phyloP scores from a whole-genome alignment of 2,329 filamentous ascomycete species.

The Apiospora koreana region DNA sequence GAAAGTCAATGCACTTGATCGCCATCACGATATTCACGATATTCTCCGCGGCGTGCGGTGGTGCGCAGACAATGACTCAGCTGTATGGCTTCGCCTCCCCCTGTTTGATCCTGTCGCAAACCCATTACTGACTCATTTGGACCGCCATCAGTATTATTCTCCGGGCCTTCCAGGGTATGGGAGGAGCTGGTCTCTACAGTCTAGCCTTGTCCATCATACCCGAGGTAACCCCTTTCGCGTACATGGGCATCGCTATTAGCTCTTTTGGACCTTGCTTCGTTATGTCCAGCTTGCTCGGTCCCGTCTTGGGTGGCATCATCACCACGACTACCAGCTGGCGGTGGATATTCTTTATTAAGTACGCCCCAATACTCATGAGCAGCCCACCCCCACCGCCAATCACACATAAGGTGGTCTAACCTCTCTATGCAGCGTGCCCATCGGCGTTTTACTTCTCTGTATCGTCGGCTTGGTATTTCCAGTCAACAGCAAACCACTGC shows the following conservation, averaged over 20 bases:
- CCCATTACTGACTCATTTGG: not conserved
- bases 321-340: not conserved
- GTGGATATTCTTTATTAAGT: not conserved
- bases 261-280: not conserved
- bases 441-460: not conserved
- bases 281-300: not conserved
- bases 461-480: not conserved
- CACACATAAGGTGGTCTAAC: no score
- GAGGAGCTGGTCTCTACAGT: not conserved
- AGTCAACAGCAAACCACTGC: not conserved
- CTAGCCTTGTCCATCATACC: not conserved
- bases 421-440: not conserved
- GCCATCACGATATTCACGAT: not conserved
- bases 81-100: not conserved
- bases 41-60: not conserved
- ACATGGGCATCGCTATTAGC: not conserved
- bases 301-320: not conserved
- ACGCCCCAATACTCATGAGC: no score
- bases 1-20: not conserved
- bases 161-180: not conserved
- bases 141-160: not conserved
- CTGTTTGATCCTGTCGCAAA: not conserved
- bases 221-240: not conserved
- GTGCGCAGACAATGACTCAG: not conserved
- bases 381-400: not conserved